A percentile compares a stretch with the other conserved stretches of the same genome.
Conservation (phyloP, 495 filamentous ascomycete genomes). For the Aspergillus cavernicola region DNA sequence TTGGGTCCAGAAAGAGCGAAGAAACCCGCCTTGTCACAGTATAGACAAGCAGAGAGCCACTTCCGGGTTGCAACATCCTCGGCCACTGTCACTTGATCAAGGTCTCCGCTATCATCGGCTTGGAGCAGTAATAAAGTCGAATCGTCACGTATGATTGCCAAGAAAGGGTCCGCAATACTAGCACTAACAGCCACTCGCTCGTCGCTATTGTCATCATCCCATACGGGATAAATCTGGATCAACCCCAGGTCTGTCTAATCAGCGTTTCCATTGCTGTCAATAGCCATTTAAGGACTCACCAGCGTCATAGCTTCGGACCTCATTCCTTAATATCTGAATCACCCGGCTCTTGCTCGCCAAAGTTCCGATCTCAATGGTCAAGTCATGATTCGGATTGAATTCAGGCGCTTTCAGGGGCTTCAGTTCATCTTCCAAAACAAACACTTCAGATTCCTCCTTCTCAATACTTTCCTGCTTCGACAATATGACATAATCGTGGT, state of each 20-base stretch:
- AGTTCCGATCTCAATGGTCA: constrained; percentile 75
- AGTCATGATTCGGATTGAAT: constrained; percentile 82
- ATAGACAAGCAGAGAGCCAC: constrained; percentile 80
- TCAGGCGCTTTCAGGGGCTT: constrained; percentile 53
- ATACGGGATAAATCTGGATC: constrained; percentile 83
- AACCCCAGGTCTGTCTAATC: constrained; percentile 66
- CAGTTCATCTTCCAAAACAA: constrained; percentile 25
- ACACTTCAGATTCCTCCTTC: constrained; percentile 41
- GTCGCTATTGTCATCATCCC: constrained; percentile 81
- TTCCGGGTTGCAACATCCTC: constrained; percentile 54
- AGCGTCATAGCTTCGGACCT: constrained; percentile 83
- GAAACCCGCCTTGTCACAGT: constrained; percentile 57
- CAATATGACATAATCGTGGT: constrained; percentile 36
- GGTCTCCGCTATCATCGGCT: constrained; percentile 72
- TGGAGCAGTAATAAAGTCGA: constrained; percentile 69
- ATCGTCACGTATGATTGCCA: constrained; percentile 83
- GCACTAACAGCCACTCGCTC: constrained; percentile 70
- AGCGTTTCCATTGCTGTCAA: constrained; percentile 4
- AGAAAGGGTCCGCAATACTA: constrained; percentile 83
- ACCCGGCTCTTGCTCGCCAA: constrained; percentile 71
- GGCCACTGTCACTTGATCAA: constrained; percentile 72
- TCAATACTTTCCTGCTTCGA: constrained; percentile 30
- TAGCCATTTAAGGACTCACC: constrained; percentile 49
- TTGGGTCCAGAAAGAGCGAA: constrained; percentile 44
- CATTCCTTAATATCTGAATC: constrained; percentile 77